These are phyloP conservation scores for Aphanomyces euteiches DNA, from an alignment of 352 stramenopile species.

Conservation along the genomic window DNA sequence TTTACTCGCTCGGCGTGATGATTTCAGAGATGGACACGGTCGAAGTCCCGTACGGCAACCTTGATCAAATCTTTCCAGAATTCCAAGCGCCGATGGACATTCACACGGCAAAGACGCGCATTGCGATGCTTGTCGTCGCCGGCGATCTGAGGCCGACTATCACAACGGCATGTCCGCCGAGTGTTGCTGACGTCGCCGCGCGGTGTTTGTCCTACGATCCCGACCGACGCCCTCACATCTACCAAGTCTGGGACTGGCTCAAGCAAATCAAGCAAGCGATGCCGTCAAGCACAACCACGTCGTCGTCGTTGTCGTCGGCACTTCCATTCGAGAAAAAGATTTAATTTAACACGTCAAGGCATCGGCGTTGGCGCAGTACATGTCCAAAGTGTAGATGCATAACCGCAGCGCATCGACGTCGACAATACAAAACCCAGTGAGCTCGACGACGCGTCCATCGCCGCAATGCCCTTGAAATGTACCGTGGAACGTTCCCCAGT, in stretches of 20 bases:
- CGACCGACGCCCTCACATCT: conserved; percentile 8
- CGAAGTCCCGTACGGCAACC: conserved; percentile 26
- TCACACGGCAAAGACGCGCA: conserved; percentile 20
- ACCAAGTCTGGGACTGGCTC: conserved; percentile 19
- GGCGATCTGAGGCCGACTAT: conserved; percentile 17
- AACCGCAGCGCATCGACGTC: too few species aligned
- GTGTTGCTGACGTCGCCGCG: conserved; percentile 4
- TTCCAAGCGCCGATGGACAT: conserved; percentile 12
- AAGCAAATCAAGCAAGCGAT: conserved; percentile 12
- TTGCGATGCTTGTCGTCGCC: conserved; percentile 24
- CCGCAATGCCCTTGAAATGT: too few species aligned
- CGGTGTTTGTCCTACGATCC: conserved; percentile 15
- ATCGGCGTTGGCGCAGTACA: too few species aligned
- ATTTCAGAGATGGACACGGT: conserved; percentile 31
- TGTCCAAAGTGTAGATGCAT: too few species aligned
- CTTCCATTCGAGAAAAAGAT: background rate
- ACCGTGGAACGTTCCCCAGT: too few species aligned
- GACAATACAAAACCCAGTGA: too few species aligned
- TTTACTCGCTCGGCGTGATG: conserved; percentile 31
- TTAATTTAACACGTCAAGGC: background rate
- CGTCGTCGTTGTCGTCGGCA: too few species aligned
- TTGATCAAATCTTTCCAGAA: conserved; percentile 19
- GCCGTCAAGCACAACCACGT: background rate
- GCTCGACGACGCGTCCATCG: too few species aligned
- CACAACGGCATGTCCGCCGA: conserved; percentile 1